Evolutionary conservation across 179 eudicot species (phyloP).

Genomic region (Gypsophila paniculata): DNA sequence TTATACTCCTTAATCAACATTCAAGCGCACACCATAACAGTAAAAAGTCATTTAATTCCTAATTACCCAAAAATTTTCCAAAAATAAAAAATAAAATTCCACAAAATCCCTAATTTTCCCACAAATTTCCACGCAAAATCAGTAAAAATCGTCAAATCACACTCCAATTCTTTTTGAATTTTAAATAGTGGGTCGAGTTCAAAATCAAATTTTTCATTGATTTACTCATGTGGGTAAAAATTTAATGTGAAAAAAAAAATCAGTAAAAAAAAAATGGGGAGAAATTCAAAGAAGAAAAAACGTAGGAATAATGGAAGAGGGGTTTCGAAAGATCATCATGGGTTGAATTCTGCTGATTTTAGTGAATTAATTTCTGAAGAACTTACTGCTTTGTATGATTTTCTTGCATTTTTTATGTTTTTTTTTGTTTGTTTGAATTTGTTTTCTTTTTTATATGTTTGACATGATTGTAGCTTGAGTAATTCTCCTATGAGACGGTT

Average conservation of each 20-base stretch:
- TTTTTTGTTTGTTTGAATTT: too few relatives aligned
- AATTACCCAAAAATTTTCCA: neutral
- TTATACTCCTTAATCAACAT: neutral
- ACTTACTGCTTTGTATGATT: slow-evolving; percentile 72
- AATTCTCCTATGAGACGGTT: too few relatives aligned
- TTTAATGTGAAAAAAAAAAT: neutral
- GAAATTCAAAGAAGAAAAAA: slow-evolving; percentile 84
- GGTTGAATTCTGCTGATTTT: slow-evolving; percentile 39
- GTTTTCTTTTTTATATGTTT: too few relatives aligned
- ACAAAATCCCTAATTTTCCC: neutral
- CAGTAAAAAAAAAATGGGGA: slow-evolving; percentile 49
- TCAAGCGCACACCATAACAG: neutral
- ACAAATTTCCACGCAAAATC: neutral
- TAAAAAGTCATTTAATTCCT: neutral
- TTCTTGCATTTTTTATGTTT: too few relatives aligned
- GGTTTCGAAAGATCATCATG: slow-evolving; percentile 66
- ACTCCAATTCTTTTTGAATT: neutral
- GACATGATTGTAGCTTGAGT: too few relatives aligned
- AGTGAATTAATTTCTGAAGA: slow-evolving; percentile 70
- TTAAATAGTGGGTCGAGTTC: slow-evolving; percentile 3
- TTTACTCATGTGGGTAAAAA: neutral
- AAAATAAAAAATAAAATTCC: neutral
- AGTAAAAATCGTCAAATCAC: neutral
- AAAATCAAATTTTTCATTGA: neutral
- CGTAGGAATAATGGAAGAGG: slow-evolving; percentile 55